Percentiles rank a stretch among this genome's conserved stretches.
Evolutionary conservation across 2,329 filamentous ascomycete genomes (phyloP).

Genomic region (Immersiporthe knoxdaviesiana): DNA sequence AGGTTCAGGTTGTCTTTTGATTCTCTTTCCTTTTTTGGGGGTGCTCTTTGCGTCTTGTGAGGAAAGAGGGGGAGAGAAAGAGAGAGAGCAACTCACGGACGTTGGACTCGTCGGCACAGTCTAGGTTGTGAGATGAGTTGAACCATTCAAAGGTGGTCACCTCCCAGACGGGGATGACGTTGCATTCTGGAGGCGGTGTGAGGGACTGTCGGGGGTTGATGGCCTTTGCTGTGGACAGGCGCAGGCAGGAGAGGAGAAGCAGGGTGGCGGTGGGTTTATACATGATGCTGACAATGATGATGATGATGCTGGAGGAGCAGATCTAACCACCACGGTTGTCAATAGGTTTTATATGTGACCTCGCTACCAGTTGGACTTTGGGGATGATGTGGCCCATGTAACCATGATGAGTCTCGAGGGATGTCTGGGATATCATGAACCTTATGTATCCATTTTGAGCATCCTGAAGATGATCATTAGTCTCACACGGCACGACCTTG

Average conservation of each 20-base stretch:
- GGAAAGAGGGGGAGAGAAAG: not conserved
- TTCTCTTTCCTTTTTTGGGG: not conserved
- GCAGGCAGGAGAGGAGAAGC: not conserved
- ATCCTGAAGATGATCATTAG: not conserved
- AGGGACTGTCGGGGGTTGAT: conserved; percentile 10
- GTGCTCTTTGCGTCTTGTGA: too few species aligned
- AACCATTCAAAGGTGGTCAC: conserved; percentile 18
- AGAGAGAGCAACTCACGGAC: conserved; percentile 1
- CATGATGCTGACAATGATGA: not conserved
- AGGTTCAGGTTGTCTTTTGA: not conserved
- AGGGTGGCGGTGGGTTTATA: not conserved
- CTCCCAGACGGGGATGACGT: conserved; percentile 23
- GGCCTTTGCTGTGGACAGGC: not conserved
- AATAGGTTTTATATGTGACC: not conserved
- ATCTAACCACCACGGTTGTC: not conserved
- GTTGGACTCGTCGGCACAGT: conserved; percentile 11
- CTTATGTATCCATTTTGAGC: not conserved
- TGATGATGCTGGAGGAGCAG: not conserved
- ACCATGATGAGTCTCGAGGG: not conserved
- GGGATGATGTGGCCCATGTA: not conserved
- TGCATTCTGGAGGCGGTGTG: conserved; percentile 20
- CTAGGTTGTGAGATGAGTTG: conserved; percentile 22
- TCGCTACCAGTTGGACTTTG: too few species aligned
- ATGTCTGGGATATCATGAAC: not conserved
- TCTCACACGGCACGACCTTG: not conserved